Conservation (phyloP, 2,329 filamentous ascomycete species). For the Ploettnerulaceae sp. region DNA sequence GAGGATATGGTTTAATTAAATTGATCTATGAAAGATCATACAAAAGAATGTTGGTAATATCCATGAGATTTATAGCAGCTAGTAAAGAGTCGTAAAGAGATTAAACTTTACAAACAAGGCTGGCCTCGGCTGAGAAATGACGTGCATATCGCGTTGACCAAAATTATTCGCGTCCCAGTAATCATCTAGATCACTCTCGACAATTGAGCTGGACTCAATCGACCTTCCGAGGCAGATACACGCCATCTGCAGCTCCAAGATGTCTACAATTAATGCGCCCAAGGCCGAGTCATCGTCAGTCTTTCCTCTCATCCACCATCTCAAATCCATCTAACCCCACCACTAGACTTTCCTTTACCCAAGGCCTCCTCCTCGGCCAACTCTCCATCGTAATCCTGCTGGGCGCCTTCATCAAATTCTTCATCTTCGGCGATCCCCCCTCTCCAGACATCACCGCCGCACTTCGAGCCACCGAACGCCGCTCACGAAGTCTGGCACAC, state of each 20-base stretch:
- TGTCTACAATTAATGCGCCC: constrained; percentile 19
- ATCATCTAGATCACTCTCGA: neutral
- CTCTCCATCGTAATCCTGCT: constrained; percentile 87
- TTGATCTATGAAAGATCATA: no score
- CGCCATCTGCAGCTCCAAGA: constrained; percentile 6
- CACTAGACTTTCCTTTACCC: constrained; percentile 77
- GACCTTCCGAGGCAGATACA: neutral
- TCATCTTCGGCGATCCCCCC: constrained; percentile 94
- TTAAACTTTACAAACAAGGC: neutral
- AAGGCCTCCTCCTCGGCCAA: constrained; percentile 89
- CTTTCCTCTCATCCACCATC: constrained; percentile 1
- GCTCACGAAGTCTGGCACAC: constrained; percentile 69
- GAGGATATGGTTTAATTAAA: no score
- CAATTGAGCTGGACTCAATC: constrained; percentile 15
- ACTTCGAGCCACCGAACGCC: constrained; percentile 67
- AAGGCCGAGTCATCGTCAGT: constrained; percentile 40
- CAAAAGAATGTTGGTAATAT: neutral
- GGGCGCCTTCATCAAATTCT: constrained; percentile 97
- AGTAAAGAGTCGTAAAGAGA: neutral
- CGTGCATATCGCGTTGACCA: constrained; percentile 14
- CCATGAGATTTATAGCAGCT: no score
- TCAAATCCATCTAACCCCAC: constrained; percentile 4
- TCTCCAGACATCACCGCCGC: constrained; percentile 76
- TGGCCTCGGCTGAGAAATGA: constrained; percentile 19
- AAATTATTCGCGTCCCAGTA: constrained; percentile 5